phyloP scores from a whole-genome alignment of 116 monocot genomes.

The Iris pallida region DNA sequence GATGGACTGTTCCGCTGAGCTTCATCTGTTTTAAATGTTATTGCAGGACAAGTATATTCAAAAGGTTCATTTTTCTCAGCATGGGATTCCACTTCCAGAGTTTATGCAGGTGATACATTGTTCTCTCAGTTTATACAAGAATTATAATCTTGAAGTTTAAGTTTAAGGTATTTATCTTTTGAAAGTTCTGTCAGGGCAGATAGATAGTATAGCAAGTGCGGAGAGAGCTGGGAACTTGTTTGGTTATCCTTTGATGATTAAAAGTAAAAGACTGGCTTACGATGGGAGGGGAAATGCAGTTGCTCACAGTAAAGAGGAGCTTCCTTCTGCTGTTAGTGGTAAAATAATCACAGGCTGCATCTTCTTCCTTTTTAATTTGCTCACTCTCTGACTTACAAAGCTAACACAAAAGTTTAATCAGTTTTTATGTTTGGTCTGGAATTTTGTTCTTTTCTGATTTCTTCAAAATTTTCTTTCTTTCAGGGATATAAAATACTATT shows the following conservation, averaged over 20 bases:
- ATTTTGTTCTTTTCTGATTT: too few relatives aligned
- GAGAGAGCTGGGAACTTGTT: slow-evolving; percentile 67
- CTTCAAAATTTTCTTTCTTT: too few relatives aligned
- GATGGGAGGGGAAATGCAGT: slow-evolving; percentile 98
- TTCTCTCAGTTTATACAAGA: slow-evolving; percentile 6
- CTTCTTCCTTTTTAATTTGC: too few relatives aligned
- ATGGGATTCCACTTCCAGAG: slow-evolving; percentile 86
- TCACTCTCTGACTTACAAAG: too few relatives aligned
- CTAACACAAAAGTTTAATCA: too few relatives aligned
- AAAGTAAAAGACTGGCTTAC: slow-evolving; percentile 86
- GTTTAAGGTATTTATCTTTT: not conserved
- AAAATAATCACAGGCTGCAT: not conserved
- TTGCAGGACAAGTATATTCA: slow-evolving; percentile 91
- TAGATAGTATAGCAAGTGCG: slow-evolving; percentile 43
- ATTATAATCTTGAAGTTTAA: slow-evolving; percentile 1
- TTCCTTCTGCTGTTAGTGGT: slow-evolving; percentile 81
- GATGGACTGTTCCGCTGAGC: not conserved
- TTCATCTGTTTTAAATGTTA: slow-evolving; percentile 3
- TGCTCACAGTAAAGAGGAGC: slow-evolving; percentile 62
- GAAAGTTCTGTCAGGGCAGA: slow-evolving; percentile 25
- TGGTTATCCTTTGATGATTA: slow-evolving; percentile 95
- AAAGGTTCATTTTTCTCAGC: slow-evolving; percentile 73
- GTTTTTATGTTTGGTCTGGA: too few relatives aligned
- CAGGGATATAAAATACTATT: too few relatives aligned
- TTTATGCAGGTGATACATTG: slow-evolving; percentile 56